These are phyloP conservation scores for Xylaria sp. DNA, from an alignment of 2,329 filamentous ascomycete genomes.

Conservation along the genomic window DNA sequence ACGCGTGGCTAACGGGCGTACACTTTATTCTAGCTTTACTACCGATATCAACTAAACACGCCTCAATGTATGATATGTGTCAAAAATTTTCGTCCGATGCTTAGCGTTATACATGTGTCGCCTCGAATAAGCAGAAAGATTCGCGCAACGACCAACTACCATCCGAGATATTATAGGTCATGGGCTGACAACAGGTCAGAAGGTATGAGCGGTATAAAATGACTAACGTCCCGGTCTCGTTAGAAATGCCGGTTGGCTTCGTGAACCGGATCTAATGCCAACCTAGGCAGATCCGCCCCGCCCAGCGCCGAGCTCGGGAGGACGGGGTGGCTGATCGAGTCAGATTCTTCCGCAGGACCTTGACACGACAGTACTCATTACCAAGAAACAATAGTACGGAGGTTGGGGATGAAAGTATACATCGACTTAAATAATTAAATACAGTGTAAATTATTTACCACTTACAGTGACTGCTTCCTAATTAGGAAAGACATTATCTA, in stretches of 20 bases:
- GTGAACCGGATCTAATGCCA: background rate
- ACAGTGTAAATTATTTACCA: too few relatives aligned
- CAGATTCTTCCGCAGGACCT: background rate
- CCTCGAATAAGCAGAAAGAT: background rate
- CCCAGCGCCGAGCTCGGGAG: slow-evolving; percentile 13
- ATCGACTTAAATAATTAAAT: too few relatives aligned
- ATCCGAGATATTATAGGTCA: background rate
- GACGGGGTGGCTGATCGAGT: slow-evolving; percentile 7
- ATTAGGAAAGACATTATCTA: too few relatives aligned
- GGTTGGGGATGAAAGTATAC: too few relatives aligned
- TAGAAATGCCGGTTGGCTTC: background rate
- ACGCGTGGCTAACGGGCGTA: background rate
- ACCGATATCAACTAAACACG: background rate
- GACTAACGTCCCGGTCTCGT: background rate
- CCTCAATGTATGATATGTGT: background rate
- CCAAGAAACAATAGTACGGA: too few relatives aligned
- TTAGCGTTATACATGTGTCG: background rate
- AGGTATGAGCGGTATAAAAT: background rate
- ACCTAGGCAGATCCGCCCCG: slow-evolving; percentile 5
- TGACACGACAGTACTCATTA: background rate
- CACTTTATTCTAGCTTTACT: background rate
- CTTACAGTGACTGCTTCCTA: too few relatives aligned
- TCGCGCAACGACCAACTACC: background rate
- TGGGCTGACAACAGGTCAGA: background rate
- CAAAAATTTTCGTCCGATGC: background rate